phyloP scores from a whole-genome alignment of 2,329 filamentous ascomycete genomes.

The Diaporthe sp. region DNA sequence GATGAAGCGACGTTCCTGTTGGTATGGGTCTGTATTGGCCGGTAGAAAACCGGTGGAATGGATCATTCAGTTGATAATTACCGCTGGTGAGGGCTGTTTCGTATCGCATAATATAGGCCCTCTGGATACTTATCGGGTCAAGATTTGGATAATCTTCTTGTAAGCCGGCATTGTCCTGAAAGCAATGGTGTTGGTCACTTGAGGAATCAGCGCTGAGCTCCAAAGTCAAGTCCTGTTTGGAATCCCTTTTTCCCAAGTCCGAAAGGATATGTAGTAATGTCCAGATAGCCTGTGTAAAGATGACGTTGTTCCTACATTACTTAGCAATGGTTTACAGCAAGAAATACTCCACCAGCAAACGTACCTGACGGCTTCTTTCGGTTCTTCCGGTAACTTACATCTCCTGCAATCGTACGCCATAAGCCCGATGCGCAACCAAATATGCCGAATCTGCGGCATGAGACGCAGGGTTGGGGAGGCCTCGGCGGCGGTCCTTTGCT shows the following conservation, averaged over 20 bases:
- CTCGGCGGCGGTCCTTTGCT: too few relatives aligned
- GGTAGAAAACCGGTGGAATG: neutral
- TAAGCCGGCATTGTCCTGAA: neutral
- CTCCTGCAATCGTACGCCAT: neutral
- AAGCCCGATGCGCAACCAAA: slow-evolving; percentile 28
- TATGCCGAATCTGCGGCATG: slow-evolving; percentile 17
- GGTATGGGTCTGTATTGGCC: neutral
- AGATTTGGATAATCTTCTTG: slow-evolving; percentile 12
- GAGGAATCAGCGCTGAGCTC: slow-evolving; percentile 28
- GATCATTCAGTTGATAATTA: neutral
- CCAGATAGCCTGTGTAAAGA: slow-evolving; percentile 23
- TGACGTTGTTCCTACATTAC: slow-evolving; percentile 1
- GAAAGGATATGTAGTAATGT: slow-evolving; percentile 20
- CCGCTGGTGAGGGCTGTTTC: neutral
- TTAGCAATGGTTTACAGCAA: neutral
- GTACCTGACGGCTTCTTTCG: neutral
- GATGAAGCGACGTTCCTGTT: neutral
- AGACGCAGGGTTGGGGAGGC: too few relatives aligned
- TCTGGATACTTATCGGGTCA: neutral
- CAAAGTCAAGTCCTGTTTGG: slow-evolving; percentile 1
- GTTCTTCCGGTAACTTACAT: neutral
- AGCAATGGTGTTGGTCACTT: slow-evolving; percentile 20
- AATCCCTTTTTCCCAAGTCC: neutral
- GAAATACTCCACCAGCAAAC: neutral
- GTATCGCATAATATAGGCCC: neutral